Evolutionary conservation across 2,329 filamentous ascomycete species (phyloP).

Genomic region (Paraphaeosphaeria sporulosa): DNA sequence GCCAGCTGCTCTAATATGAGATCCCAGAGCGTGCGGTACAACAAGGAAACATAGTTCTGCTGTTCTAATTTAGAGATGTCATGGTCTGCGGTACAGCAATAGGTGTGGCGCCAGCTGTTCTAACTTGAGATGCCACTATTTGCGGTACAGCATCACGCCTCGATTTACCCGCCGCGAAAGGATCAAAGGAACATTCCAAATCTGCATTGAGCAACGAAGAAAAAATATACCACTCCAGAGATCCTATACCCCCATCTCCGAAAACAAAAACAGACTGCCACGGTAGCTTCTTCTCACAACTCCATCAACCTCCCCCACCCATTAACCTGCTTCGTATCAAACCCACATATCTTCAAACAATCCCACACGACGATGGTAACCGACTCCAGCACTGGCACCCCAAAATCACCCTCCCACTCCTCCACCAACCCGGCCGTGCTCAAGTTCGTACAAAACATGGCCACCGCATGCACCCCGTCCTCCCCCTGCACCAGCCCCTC

Average conservation of each 20-base stretch:
- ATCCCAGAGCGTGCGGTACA: not conserved
- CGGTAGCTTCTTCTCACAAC: not conserved
- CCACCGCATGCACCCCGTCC: conserved; percentile 43
- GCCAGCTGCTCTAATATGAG: not conserved
- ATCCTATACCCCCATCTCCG: not conserved
- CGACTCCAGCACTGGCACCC: conserved; percentile 51
- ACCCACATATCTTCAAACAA: conserved; percentile 45
- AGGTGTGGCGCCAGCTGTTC: not conserved
- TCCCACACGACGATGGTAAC: conserved; percentile 54
- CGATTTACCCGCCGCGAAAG: not conserved
- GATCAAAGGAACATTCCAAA: not conserved
- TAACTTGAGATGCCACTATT: not conserved
- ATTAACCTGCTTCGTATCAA: conserved; percentile 38
- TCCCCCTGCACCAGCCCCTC: conserved; percentile 31
- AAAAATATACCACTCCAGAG: no score
- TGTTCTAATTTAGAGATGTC: no score
- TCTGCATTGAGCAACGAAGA: no score
- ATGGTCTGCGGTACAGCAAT: not conserved
- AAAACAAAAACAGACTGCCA: not conserved
- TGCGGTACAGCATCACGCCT: not conserved
- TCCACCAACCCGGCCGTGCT: conserved; percentile 43
- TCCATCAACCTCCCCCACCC: conserved; percentile 42
- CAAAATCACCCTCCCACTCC: conserved; percentile 49
- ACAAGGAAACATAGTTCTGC: no score
- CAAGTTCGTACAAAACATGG: conserved; percentile 56